A percentile compares a stretch with the other conserved stretches of the same genome.
These are phyloP conservation scores for Macrolepiota dolichaula DNA, from an alignment of 768 basidiomycete genomes.

Conservation along the genomic window DNA sequence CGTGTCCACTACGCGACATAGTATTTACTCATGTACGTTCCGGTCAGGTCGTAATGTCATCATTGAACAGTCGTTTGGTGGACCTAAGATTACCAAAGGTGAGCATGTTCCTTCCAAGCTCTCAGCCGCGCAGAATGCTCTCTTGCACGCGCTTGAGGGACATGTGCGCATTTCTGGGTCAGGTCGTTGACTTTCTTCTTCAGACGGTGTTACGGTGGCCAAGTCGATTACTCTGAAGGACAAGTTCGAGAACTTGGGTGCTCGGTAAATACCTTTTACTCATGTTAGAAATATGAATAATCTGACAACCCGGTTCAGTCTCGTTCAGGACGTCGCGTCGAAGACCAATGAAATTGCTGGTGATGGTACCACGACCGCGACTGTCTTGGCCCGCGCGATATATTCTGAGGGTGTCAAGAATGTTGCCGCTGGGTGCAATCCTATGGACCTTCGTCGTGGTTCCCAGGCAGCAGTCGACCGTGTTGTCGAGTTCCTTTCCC, in stretches of 20 bases:
- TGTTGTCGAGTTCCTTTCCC: conserved; percentile 86
- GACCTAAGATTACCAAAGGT: conserved; percentile 97
- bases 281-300: neutral
- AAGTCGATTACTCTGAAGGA: conserved; percentile 93
- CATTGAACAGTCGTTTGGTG: conserved; percentile 90
- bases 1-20: neutral
- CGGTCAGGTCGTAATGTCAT: conserved; percentile 89
- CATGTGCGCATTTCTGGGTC: neutral
- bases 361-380: conserved; percentile 97
- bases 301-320: conserved; percentile 40
- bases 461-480: conserved; percentile 95
- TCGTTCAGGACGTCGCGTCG: conserved; percentile 92
- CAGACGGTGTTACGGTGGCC: conserved; percentile 97
- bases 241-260: conserved; percentile 99
- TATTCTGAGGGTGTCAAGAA: conserved; percentile 99
- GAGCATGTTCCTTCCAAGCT: conserved; percentile 18
- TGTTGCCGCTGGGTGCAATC: conserved; percentile 98
- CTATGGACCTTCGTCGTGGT: conserved; percentile 99
- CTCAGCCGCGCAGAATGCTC: neutral
- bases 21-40: conserved; percentile 14
- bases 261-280: conserved; percentile 60
- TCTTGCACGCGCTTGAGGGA: no score
- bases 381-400: conserved; percentile 94
- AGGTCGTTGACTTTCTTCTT: conserved; percentile 10
- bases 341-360: conserved; percentile 98